phyloP scores from a whole-genome alignment of 352 stramenopile species.

The Pseudoperonospora humuli region DNA sequence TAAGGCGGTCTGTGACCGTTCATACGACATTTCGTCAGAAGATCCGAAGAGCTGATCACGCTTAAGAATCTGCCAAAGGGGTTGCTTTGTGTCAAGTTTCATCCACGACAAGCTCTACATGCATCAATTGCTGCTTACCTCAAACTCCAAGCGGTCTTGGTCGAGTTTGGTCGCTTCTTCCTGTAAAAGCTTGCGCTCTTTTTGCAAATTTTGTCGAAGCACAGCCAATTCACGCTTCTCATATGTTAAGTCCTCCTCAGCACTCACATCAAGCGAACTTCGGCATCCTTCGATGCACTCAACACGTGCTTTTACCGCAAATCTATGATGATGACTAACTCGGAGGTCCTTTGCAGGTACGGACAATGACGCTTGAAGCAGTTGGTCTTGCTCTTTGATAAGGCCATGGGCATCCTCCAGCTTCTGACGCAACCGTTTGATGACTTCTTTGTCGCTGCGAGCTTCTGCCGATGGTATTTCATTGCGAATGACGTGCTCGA shows the following conservation, averaged over 20 bases:
- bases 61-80: conserved; percentile 28
- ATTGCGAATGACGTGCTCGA: conserved; percentile 51
- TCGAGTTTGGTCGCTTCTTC: conserved; percentile 50
- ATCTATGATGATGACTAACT: conserved; percentile 2
- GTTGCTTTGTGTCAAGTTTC: conserved; percentile 8
- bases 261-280: conserved; percentile 17
- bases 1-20: conserved; percentile 4
- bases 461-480: conserved; percentile 25
- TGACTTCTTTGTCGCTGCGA: conserved; percentile 32
- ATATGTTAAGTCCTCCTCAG: conserved; percentile 28
- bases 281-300: not conserved
- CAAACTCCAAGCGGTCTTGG: conserved; percentile 52
- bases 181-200: conserved; percentile 35
- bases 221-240: conserved; percentile 28
- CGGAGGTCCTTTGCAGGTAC: conserved; percentile 2
- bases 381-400: conserved; percentile 59
- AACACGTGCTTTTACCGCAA: conserved; percentile 4
- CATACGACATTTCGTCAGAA: not conserved
- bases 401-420: conserved; percentile 53
- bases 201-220: conserved; percentile 32
- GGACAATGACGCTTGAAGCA: conserved; percentile 56
- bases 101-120: not conserved
- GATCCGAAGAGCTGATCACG: conserved; percentile 27
- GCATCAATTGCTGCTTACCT: conserved; percentile 31
- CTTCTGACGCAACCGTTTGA: conserved; percentile 52